Evolutionary conservation across 164 flowering plant genomes (phyloP), one percentile per base, ranked within the genome.

Genomic region (Magnolia sinica): DNA sequence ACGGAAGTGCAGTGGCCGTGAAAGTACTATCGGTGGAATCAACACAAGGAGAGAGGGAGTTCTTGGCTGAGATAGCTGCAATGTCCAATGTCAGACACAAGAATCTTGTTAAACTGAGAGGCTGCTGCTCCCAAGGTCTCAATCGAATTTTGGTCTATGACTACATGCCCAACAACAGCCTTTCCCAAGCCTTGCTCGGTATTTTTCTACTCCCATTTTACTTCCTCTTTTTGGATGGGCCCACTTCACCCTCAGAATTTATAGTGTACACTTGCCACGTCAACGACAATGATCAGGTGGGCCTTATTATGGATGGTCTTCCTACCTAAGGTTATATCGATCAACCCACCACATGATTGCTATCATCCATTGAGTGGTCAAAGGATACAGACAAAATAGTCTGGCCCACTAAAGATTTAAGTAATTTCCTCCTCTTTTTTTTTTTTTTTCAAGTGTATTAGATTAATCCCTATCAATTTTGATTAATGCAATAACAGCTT

Each of bases 1-100:
- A 85, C 79, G 94, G 97, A 52, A 85, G 69, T 71, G 31, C 86
- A 66, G 95, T 89, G 71, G 98, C 99, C 8, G 87, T 95, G 24
- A 95, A 95, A 87, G 98, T 93, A 70, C 94, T 95, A 55, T 87
- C 98, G 49, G 83, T 90, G 75, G 88, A 89, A 75, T 92, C 98
- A 73, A 86, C 75, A 69, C 99, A 95, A 85, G 98, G 99, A 13
- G 86, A 84, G 29, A 80, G 70, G 23, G 98, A 95, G 81, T 95
- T 95, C 76, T 76, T 91, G 84, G 89, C 95, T 52, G 99, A 95
- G 87, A 86, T 93, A 76, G 81, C 83, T 64, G 91, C 87, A 24
- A 91, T 95, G 76, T 86, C 96, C 19, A 80, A 87, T 69, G 82
- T 92, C 61, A 84, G 86, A 76, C 98, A 95, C 81, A 88, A 88